Evolutionary conservation across 345 rosid genomes (phyloP).

Genomic region (Turritis glabra): DNA sequence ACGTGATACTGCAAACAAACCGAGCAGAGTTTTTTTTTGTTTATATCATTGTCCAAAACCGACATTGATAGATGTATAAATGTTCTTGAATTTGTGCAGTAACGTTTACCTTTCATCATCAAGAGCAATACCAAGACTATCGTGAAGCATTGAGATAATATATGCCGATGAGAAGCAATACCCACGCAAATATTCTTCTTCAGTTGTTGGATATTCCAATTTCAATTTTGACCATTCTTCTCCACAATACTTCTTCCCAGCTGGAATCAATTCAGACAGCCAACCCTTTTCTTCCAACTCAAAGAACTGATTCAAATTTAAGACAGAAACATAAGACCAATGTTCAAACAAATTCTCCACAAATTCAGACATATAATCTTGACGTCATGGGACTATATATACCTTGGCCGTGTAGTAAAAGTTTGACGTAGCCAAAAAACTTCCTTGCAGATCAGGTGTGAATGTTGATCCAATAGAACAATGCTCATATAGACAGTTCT

Average conservation of each 20-base stretch:
- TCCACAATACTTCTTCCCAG: conserved; percentile 68
- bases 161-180: conserved; percentile 94
- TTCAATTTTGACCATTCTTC: conserved; percentile 78
- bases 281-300: conserved; percentile 52
- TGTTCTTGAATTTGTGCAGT: background rate
- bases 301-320: conserved; percentile 59
- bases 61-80: background rate
- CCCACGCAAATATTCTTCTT: conserved; percentile 56
- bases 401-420: background rate
- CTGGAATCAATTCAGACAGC: conserved; percentile 58
- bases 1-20: conserved; percentile 48
- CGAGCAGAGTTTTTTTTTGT: background rate
- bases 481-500: conserved; percentile 53
- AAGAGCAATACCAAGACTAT: conserved; percentile 74
- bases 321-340: conserved; percentile 5
- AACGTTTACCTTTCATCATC: conserved; percentile 57
- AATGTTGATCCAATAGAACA: conserved; percentile 81
- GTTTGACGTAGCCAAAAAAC: conserved; percentile 58
- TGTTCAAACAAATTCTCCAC: background rate
- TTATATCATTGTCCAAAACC: background rate
- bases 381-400: background rate
- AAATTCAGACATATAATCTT: background rate
- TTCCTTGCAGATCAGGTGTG: conserved; percentile 76
- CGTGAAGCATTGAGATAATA: conserved; percentile 80
- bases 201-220: conserved; percentile 49